Conservation (phyloP, 2,329 filamentous ascomycete genomes). For the Mycosphaerelloides madeirae region DNA sequence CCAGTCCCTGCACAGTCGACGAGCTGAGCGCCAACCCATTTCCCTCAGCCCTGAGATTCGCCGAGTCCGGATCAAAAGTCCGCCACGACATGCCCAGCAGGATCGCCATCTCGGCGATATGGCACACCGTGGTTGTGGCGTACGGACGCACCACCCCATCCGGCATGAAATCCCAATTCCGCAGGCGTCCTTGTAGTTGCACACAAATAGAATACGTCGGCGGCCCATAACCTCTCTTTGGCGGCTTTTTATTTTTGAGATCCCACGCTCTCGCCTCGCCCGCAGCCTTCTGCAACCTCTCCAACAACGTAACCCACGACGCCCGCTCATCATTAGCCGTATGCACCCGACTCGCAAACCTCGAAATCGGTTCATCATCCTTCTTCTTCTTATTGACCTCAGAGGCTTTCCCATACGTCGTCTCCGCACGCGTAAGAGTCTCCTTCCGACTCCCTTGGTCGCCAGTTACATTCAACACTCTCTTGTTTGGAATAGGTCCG, state of each 20-base stretch:
- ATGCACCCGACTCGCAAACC: not conserved
- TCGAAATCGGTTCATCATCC: not conserved
- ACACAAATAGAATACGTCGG: conserved; percentile 4
- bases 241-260: not conserved
- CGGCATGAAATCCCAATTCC: conserved; percentile 15
- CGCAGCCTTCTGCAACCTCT: conserved; percentile 7
- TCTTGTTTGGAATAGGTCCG: conserved; percentile 2
- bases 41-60: conserved; percentile 9
- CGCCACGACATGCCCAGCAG: conserved; percentile 9
- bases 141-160: conserved; percentile 8
- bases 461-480: conserved; percentile 2
- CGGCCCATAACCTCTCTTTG: not conserved
- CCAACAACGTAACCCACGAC: conserved; percentile 9
- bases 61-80: conserved; percentile 5
- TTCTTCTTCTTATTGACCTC: conserved; percentile 4
- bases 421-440: conserved; percentile 5
- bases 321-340: conserved; percentile 11
- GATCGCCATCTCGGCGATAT: conserved; percentile 11
- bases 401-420: no score
- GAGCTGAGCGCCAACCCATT: conserved; percentile 10
- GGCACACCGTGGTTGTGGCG: conserved; percentile 8
- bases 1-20: conserved; percentile 5
- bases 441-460: conserved; percentile 1
- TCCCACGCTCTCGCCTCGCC: conserved; percentile 7
- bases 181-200: conserved; percentile 8